A percentile compares a stretch with the other conserved stretches of the same genome.
Conservation (phyloP, 2,329 filamentous ascomycete genomes). For the Cordyceps cicadae region DNA sequence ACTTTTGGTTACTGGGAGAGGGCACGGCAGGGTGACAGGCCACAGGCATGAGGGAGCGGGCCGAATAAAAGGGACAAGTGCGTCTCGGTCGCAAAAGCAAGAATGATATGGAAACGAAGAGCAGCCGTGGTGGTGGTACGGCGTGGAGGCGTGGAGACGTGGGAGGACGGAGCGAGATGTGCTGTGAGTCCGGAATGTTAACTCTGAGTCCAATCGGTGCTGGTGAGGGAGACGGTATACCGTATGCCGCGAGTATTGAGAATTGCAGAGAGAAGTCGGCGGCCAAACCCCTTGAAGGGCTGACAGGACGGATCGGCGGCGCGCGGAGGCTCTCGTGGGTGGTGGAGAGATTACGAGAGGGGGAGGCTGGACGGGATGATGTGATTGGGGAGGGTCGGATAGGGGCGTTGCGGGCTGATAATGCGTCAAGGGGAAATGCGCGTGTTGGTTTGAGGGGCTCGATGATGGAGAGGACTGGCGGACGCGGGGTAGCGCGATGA, state of each 20-base stretch:
- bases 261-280: background rate
- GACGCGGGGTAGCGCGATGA: background rate
- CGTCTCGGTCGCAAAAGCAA: background rate
- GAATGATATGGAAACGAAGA: background rate
- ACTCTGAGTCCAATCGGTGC: background rate
- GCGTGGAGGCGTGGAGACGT: too few relatives aligned
- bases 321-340: background rate
- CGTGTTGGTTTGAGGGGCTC: slow-evolving; percentile 3
- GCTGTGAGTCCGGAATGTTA: background rate
- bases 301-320: slow-evolving; percentile 2
- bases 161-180: background rate
- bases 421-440: background rate
- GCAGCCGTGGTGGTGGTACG: background rate
- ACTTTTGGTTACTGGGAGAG: background rate
- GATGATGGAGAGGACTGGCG: background rate
- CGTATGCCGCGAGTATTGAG: background rate
- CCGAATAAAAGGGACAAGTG: background rate
- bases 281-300: background rate
- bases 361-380: slow-evolving; percentile 3
- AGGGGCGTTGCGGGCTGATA: background rate
- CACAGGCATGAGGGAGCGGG: background rate
- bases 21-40: background rate
- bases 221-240: background rate
- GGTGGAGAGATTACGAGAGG: slow-evolving; percentile 9
- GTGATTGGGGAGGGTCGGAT: slow-evolving; percentile 7